Conservation (phyloP, 306 rosid genomes). For the Vicia faba region DNA sequence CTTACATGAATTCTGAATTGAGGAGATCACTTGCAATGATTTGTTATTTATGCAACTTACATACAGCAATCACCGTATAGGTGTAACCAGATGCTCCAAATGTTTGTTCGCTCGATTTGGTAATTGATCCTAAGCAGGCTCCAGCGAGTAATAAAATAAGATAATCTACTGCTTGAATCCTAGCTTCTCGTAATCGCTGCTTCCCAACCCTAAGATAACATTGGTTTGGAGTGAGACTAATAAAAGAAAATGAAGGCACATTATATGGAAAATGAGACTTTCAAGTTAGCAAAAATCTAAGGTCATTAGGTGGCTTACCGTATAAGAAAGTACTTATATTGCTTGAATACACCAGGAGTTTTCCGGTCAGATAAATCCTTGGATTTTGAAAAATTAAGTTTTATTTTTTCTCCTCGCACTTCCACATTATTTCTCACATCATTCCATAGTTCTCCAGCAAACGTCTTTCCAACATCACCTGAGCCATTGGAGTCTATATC, state of each 20-base stretch:
- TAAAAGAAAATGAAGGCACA: slow-evolving; percentile 18
- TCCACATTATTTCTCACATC: slow-evolving; percentile 68
- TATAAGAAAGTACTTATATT: slow-evolving; percentile 81
- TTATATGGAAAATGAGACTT: slow-evolving; percentile 27
- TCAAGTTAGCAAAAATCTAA: background rate
- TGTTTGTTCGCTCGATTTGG: slow-evolving; percentile 63
- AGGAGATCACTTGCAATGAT: slow-evolving; percentile 23
- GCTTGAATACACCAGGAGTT: slow-evolving; percentile 75
- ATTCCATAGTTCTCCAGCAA: slow-evolving; percentile 91
- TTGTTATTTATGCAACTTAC: slow-evolving; percentile 53
- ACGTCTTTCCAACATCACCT: slow-evolving; percentile 50
- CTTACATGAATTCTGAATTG: slow-evolving; percentile 20
- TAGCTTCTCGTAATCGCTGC: slow-evolving; percentile 90
- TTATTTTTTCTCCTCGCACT: slow-evolving; percentile 64
- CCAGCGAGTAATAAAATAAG: slow-evolving; percentile 91
- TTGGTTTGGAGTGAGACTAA: slow-evolving; percentile 34
- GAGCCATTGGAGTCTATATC: slow-evolving; percentile 29
- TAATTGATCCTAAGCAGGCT: slow-evolving; percentile 89
- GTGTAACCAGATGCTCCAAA: slow-evolving; percentile 81
- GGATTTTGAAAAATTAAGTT: slow-evolving; percentile 62
- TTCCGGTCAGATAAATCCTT: slow-evolving; percentile 76
- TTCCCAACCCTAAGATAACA: slow-evolving; percentile 65
- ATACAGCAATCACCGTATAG: slow-evolving; percentile 86
- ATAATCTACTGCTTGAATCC: slow-evolving; percentile 83
- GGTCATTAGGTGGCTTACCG: slow-evolving; percentile 54